Percentiles rank a stretch among this genome's conserved stretches.
These are phyloP conservation scores for Heteromeles arbutifolia DNA, from an alignment of 306 rosid genomes.

Conservation along the genomic window DNA sequence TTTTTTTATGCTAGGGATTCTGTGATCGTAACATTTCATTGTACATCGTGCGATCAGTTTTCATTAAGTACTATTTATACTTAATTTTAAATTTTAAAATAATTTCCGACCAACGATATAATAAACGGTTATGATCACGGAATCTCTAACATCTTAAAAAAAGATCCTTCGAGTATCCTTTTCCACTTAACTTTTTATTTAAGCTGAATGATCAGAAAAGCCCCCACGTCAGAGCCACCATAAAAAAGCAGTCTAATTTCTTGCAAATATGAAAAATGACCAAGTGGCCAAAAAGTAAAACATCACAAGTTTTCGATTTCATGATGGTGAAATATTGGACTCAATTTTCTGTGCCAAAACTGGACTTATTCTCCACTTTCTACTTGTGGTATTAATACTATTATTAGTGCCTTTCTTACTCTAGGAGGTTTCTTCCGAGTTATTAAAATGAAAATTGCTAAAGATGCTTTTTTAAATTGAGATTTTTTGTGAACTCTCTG, in stretches of 20 bases:
- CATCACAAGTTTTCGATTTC: background rate
- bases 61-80: too few relatives aligned
- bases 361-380: background rate
- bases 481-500: too few relatives aligned
- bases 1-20: fast-evolving
- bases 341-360: background rate
- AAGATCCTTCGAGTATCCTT: too few relatives aligned
- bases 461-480: too few relatives aligned
- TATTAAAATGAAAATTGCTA: too few relatives aligned
- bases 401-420: background rate
- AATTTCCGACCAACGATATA: too few relatives aligned
- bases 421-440: background rate
- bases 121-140: fast-evolving
- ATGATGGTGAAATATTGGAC: background rate
- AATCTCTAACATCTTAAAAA: too few relatives aligned
- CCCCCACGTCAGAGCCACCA: constrained; percentile 31
- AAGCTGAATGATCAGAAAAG: constrained; percentile 9
- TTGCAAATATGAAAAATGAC: background rate
- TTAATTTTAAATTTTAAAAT: too few relatives aligned
- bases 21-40: too few relatives aligned
- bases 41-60: too few relatives aligned
- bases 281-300: background rate
- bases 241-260: constrained; percentile 10
- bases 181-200: constrained; percentile 31
- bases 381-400: background rate